Percentiles rank a stretch among this genome's conserved stretches.
Evolutionary conservation across 2,329 filamentous ascomycete genomes (phyloP).

Genomic region (Aplosporella prunicola): DNA sequence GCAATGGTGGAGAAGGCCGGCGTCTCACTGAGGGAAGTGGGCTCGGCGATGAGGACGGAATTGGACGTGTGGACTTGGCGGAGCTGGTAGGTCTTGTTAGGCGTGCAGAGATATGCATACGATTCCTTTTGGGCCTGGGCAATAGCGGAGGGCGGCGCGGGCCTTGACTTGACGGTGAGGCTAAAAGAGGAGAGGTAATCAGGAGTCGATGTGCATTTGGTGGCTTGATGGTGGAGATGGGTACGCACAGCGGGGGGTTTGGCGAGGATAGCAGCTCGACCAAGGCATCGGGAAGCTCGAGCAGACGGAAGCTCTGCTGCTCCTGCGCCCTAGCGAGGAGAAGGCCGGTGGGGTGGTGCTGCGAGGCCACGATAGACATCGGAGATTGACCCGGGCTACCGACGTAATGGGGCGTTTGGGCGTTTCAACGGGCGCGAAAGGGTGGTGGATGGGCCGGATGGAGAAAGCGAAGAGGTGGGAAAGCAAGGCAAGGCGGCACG

Average conservation of each 20-base stretch:
- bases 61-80: constrained; percentile 59
- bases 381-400: too few species aligned
- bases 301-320: constrained; percentile 47
- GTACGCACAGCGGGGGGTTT: constrained; percentile 33
- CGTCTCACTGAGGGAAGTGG: constrained; percentile 28
- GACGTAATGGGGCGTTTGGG: too few species aligned
- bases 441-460: not conserved
- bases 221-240: not conserved
- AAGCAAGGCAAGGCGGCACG: too few species aligned
- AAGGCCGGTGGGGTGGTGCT: constrained; percentile 29
- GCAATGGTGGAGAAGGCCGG: constrained; percentile 34
- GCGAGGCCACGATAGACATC: too few species aligned
- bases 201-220: not conserved
- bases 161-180: constrained; percentile 28
- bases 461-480: not conserved
- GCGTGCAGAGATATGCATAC: constrained; percentile 51
- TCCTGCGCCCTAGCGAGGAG: constrained; percentile 34
- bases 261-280: constrained; percentile 43
- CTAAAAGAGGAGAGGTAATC: constrained; percentile 22
- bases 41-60: constrained; percentile 46
- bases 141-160: constrained; percentile 13
- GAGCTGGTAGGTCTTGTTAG: constrained; percentile 47
- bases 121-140: constrained; percentile 12
- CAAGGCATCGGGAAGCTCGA: constrained; percentile 52
- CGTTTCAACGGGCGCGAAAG: not conserved